Conservation (phyloP, 768 basidiomycete species). For the Strobilomyces confusus region DNA sequence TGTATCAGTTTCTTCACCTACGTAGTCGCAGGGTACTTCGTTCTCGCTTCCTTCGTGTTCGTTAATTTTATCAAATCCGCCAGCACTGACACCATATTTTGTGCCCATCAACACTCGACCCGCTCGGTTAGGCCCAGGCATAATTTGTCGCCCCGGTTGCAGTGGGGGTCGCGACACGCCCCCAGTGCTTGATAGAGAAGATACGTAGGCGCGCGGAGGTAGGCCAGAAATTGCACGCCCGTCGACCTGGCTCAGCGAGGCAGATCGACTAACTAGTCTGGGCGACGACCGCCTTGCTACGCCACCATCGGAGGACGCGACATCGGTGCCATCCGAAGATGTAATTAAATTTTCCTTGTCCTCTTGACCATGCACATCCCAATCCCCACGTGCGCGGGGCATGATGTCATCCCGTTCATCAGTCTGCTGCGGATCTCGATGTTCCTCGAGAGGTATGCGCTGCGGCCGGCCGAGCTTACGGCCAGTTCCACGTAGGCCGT, state of each 20-base stretch:
- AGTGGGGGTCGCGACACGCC: slow-evolving; percentile 40
- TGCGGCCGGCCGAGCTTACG: slow-evolving; percentile 35
- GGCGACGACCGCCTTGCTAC: slow-evolving; percentile 24
- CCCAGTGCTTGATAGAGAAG: slow-evolving; percentile 25
- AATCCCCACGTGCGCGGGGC: slow-evolving; percentile 27
- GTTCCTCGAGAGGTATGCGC: slow-evolving; percentile 36
- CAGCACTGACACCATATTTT: slow-evolving; percentile 28
- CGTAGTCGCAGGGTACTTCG: slow-evolving; percentile 31
- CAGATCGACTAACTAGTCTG: slow-evolving; percentile 28
- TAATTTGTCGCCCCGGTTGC: slow-evolving; percentile 39
- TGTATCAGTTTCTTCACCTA: slow-evolving; percentile 38
- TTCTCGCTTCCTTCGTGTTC: slow-evolving; percentile 42
- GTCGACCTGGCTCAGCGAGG: slow-evolving; percentile 33
- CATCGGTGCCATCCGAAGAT: slow-evolving; percentile 24
- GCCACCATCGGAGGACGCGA: slow-evolving; percentile 23
- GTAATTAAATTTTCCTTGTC: slow-evolving; percentile 39
- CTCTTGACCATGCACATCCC: slow-evolving; percentile 30
- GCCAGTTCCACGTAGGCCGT: slow-evolving; percentile 31
- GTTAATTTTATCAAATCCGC: slow-evolving; percentile 47
- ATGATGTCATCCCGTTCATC: slow-evolving; percentile 35
- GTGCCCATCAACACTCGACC: slow-evolving; percentile 46
- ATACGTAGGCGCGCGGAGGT: slow-evolving; percentile 31
- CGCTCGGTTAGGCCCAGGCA: slow-evolving; percentile 43
- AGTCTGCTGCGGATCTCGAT: slow-evolving; percentile 28
- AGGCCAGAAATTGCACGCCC: slow-evolving; percentile 32